Conservation (phyloP, 2,329 filamentous ascomycete species). For the Clonostachys rosea region DNA sequence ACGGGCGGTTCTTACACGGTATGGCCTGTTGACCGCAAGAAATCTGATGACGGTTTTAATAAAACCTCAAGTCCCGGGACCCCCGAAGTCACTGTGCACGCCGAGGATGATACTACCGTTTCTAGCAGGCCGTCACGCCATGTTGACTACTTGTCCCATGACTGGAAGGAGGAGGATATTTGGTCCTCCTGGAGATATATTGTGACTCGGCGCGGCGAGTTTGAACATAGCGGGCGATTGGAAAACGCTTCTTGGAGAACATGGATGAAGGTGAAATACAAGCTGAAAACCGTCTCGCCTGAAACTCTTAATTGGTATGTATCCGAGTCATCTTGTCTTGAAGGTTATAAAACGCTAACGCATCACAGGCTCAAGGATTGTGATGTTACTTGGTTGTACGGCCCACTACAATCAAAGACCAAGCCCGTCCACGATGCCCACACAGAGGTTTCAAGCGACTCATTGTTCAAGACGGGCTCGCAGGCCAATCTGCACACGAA, state of each 20-base stretch:
- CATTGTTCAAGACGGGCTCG: slow-evolving; percentile 53
- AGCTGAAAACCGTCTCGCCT: slow-evolving; percentile 80
- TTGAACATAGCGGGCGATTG: slow-evolving; percentile 74
- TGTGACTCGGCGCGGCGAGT: slow-evolving; percentile 71
- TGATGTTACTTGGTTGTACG: slow-evolving; percentile 97
- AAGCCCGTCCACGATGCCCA: slow-evolving; percentile 44
- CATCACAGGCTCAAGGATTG: slow-evolving; percentile 82
- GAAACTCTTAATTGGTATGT: slow-evolving; percentile 90
- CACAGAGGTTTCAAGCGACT: slow-evolving; percentile 21
- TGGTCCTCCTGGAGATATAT: slow-evolving; percentile 98
- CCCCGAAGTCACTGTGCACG: slow-evolving; percentile 51
- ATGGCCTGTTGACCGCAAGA: slow-evolving; percentile 49
- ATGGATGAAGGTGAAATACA: slow-evolving; percentile 90
- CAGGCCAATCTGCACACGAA: slow-evolving; percentile 68
- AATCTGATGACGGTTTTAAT: slow-evolving; percentile 30
- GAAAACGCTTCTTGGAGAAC: slow-evolving; percentile 98
- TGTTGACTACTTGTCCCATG: slow-evolving; percentile 92
- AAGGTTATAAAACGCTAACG: no score
- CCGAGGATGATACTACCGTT: slow-evolving; percentile 76
- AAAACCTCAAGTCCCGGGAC: slow-evolving; percentile 52
- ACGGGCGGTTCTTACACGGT: slow-evolving; percentile 43
- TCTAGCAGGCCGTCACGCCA: slow-evolving; percentile 74
- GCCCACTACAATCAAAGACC: slow-evolving; percentile 71
- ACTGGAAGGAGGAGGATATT: slow-evolving; percentile 93
- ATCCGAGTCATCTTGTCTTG: slow-evolving; percentile 11